Base-by-base conservation (phyloP, 1,284 basidiomycete genomes). In the Ceratobasidium sp. region DNA sequence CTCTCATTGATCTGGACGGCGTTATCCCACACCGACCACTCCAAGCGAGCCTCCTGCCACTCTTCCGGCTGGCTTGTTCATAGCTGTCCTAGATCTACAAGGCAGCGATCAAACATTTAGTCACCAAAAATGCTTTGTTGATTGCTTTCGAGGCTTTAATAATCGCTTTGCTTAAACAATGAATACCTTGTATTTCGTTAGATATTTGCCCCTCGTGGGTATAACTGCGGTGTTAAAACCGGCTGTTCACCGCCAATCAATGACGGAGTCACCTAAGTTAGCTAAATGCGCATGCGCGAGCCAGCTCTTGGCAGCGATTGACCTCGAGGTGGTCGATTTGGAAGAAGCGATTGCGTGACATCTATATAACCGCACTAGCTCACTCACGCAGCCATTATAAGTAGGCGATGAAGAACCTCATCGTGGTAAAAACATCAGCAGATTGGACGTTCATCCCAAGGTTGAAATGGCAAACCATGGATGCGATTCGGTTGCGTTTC, bases 1-100 rank as follows among this genome's bases (percentile, higher is more conserved):
- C 17, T 50, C 17, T 73, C 70, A n/a, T 42, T 42, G 6, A 9
- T 33, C 4, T 73, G 70, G 70, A 46, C 2, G 20, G 70, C 42
- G 15, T 20, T 73, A 15, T 62, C 57, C 38, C 40, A 57, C 17
- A 28, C 62, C 15, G 57, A 73, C 7, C 70, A 57, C 5, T 17
- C 23, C 4, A 62, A 61, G 13, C 57, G 62, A 9, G 2, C 70
- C 62, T 33, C 64, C 64, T 23, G 13, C 64, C 13, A 46, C 64
- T 5, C 64, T 66, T 17, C 42, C 64, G 3, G 48, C 42, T 13
- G 33, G 26, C 13, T 66, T 40, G 64, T 48, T 20, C 42, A 50
- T 6, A 23, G 28, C 28, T 9, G 15, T 23, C 33, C 7, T 17
- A 64, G 42, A 42, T 64, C 5, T 64, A 12, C 33, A n/a, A 10